phyloP scores from a whole-genome alignment of 129 eudicot species.

The Arctium minus region DNA sequence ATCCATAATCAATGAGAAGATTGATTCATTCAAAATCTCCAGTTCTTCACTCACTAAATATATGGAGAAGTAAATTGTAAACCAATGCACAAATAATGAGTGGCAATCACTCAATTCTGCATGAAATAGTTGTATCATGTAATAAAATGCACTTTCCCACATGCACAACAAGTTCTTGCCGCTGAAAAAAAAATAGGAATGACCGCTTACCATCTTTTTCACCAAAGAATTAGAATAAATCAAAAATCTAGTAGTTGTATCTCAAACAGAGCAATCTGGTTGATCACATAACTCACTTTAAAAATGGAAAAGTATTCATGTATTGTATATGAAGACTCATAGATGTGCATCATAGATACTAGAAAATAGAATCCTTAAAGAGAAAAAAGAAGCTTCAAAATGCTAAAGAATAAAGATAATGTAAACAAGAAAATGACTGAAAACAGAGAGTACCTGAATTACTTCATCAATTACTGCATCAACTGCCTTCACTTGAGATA shows the following conservation, averaged over 20 bases:
- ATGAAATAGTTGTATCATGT: background rate
- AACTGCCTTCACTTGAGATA: conserved; percentile 42
- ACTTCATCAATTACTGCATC: conserved; percentile 50
- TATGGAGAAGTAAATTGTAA: background rate
- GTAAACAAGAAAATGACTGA: background rate
- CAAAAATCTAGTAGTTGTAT: background rate
- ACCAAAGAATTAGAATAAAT: background rate
- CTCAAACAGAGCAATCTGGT: background rate
- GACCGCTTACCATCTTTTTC: background rate
- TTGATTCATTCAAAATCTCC: too few species aligned
- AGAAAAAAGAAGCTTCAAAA: background rate
- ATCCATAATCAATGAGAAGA: too few species aligned
- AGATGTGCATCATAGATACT: background rate
- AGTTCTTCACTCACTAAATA: background rate
- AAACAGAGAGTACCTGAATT: conserved; percentile 47
- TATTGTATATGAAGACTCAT: background rate
- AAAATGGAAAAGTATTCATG: background rate
- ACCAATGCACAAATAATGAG: conserved; percentile 3
- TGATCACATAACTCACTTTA: background rate
- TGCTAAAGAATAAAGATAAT: background rate
- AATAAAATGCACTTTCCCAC: background rate
- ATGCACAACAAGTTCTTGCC: background rate
- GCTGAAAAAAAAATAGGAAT: background rate
- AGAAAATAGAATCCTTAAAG: background rate
- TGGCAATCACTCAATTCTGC: background rate